A percentile compares a stretch with the other conserved stretches of the same genome.
Conservation (phyloP, 2,329 filamentous ascomycete species). For the Claviceps africana region DNA sequence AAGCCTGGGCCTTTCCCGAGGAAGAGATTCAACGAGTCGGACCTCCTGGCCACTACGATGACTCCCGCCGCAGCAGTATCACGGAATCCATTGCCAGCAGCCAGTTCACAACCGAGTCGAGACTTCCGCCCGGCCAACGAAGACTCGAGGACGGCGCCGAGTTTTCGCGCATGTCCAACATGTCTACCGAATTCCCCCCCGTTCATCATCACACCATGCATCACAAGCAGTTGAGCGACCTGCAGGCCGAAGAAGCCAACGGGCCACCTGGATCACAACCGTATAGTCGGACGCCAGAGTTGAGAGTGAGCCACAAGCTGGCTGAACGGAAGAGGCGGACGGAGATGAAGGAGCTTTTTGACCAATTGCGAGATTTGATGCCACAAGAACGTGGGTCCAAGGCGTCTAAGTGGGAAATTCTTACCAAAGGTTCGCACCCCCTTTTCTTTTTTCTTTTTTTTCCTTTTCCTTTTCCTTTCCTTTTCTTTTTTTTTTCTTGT, state of each 20-base stretch:
- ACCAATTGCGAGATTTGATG: conserved; percentile 63
- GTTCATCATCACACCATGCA: conserved; percentile 65
- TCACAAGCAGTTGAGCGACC: conserved; percentile 54
- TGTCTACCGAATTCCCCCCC: conserved; percentile 41
- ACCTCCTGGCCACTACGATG: conserved; percentile 33
- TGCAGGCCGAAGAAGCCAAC: conserved; percentile 43
- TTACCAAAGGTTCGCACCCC: conserved; percentile 61
- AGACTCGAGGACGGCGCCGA: conserved; percentile 52
- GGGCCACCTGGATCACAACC: conserved; percentile 49
- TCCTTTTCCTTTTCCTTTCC: too few species aligned
- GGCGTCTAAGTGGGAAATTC: conserved; percentile 79
- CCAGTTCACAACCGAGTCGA: conserved; percentile 62
- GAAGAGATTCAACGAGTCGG: conserved; percentile 43
- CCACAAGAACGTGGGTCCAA: conserved; percentile 72
- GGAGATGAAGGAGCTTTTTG: conserved; percentile 81
- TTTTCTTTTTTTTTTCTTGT: too few species aligned
- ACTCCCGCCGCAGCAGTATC: conserved; percentile 61
- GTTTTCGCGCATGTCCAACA: conserved; percentile 32
- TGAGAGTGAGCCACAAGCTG: conserved; percentile 72
- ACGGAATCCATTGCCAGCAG: conserved; percentile 68
- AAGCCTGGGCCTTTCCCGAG: conserved; percentile 73
- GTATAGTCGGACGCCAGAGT: conserved; percentile 69
- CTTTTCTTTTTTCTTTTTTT: too few species aligned
- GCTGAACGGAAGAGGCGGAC: conserved; percentile 72
- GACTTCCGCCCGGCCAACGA: conserved; percentile 56